A percentile compares a stretch with the other conserved stretches of the same genome.
phyloP scores from a whole-genome alignment of 1,284 basidiomycete genomes.

The Amylostereum chailletii region DNA sequence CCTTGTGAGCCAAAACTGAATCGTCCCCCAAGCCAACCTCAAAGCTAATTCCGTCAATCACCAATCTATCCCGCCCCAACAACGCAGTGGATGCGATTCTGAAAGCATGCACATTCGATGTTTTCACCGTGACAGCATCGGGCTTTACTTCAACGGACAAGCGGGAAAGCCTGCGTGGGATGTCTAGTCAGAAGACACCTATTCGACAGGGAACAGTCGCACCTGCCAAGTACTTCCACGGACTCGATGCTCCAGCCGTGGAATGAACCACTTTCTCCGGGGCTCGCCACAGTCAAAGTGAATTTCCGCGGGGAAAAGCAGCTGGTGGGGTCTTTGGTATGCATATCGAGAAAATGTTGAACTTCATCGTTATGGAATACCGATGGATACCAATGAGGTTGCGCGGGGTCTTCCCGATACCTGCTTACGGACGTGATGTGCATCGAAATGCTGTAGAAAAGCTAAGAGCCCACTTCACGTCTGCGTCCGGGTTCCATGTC shows the following conservation, averaged over 20 bases:
- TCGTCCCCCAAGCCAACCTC: no score
- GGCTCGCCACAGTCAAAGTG: constrained; percentile 59
- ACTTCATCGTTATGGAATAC: constrained; percentile 51
- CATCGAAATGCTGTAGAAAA: background rate
- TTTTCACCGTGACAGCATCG: constrained; percentile 21
- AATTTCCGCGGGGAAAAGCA: constrained; percentile 26
- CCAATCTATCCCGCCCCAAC: no score
- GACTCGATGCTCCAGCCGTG: constrained; percentile 56
- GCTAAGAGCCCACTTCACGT: constrained; percentile 37
- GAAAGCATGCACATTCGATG: constrained; percentile 35
- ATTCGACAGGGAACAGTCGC: background rate
- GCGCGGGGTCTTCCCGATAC: constrained; percentile 54
- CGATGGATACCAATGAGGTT: constrained; percentile 63
- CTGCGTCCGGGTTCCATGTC: constrained; percentile 42
- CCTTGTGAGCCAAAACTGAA: background rate
- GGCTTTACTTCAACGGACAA: constrained; percentile 17
- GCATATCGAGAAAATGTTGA: constrained; percentile 39
- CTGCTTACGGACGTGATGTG: constrained; percentile 22
- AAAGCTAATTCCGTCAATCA: no score
- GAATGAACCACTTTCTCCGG: constrained; percentile 55
- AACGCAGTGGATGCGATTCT: constrained; percentile 16
- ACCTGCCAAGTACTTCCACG: constrained; percentile 55
- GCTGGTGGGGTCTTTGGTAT: constrained; percentile 13
- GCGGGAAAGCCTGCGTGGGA: constrained; percentile 21
- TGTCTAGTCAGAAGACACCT: background rate